Evolutionary conservation across 192 early-diverging fungal genomes (phyloP), one percentile per base, ranked within the genome.

Genomic region (Gigaspora rosea): DNA sequence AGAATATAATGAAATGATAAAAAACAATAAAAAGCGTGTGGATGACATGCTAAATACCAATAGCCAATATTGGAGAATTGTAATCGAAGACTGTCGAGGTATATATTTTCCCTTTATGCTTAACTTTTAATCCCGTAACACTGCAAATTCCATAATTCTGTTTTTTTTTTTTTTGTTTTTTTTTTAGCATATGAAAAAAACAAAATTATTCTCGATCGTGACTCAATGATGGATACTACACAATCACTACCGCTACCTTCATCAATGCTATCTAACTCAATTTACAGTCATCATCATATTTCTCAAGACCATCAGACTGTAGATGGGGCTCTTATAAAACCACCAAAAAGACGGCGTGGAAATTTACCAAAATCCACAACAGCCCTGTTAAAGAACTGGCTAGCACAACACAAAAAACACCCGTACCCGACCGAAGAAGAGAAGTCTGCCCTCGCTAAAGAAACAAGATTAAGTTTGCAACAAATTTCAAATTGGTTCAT

Each of bases 401-500:
- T 92, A 3, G 75, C 84, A 35, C 81, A 85, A 50, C 86, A 92
- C 57, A 84, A 83, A 16, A 85, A 82, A 18, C 89, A 92, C 54
- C 91, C 91, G 13, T 92, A 91, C 61, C 91, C 91, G 1, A 89
- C 87, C 9, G 91, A 92, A 59, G 86, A 86, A 9, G 87, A 89
- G 46, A 92, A 92, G 76, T 71, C 79, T 32, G 76, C 75, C 15
- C 73, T 92, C 32, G 84, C 85, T 13, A 62, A 78, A 22, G 81
- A 84, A 41, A 92, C 91, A 0, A 80, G 82, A 0, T 78, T 92
- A 22, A 90, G 85, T 1, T 78, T 91, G 63, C 88, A 87, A 65
- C 91, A 92, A 71, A 90, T 92, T 69, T 91, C 88, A 69, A 91
- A 92, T 76, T 92, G 91, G 91, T 92, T 92, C 70, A 92, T 92